Percentiles rank a stretch among this genome's conserved stretches.
Evolutionary conservation across 1,284 basidiomycete species (phyloP).

Genomic region (Austroboletus novae-zelandiae): DNA sequence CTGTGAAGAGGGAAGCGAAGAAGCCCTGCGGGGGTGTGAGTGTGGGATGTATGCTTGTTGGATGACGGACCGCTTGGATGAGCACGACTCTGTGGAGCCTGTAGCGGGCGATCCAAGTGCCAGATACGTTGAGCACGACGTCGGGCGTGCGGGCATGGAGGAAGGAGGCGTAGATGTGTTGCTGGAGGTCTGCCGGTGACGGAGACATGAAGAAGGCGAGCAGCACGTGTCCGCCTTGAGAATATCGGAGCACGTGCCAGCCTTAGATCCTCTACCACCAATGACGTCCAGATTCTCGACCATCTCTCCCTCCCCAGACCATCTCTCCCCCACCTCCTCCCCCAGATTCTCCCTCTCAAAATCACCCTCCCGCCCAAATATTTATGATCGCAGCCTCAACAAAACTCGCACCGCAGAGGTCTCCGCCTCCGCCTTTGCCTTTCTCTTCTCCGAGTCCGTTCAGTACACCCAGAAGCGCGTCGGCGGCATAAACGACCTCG

Average conservation of each 20-base stretch:
- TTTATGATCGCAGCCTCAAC: constrained; percentile 85
- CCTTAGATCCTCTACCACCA: too few relatives aligned
- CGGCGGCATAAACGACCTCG: constrained; percentile 91
- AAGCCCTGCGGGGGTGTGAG: constrained; percentile 55
- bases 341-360: constrained; percentile 69
- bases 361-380: constrained; percentile 53
- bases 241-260: too few relatives aligned
- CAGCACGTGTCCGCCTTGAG: too few relatives aligned
- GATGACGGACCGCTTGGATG: constrained; percentile 66
- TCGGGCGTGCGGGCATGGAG: constrained; percentile 73
- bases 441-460: constrained; percentile 88
- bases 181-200: constrained; percentile 54
- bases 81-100: constrained; percentile 80
- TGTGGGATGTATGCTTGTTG: background rate
- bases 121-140: constrained; percentile 66
- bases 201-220: constrained; percentile 23
- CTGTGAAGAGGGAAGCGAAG: constrained; percentile 81
- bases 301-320: constrained; percentile 54
- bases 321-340: constrained; percentile 61
- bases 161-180: constrained; percentile 75
- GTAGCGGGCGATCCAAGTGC: constrained; percentile 76
- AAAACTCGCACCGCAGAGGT: constrained; percentile 82
- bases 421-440: constrained; percentile 78
- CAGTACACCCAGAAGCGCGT: constrained; percentile 96
- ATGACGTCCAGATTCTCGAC: constrained; percentile 65